Conservation (phyloP, 1,284 basidiomycete species). For the Wallemia hederae region DNA sequence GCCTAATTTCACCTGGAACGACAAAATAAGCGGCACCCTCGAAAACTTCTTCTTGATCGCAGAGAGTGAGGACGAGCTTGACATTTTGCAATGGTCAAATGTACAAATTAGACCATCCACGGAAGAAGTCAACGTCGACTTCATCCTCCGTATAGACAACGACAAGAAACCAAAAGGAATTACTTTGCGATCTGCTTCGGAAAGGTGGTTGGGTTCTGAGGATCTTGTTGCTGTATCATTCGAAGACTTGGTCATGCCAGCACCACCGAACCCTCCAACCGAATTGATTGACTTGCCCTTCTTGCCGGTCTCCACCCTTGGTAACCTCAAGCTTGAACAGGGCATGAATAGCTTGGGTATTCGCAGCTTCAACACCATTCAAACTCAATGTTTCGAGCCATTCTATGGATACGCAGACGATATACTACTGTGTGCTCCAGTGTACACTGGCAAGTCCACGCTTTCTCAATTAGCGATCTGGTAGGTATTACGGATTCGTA, state of each 20-base stretch:
- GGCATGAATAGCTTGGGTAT: slow-evolving; percentile 21
- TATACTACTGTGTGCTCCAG: slow-evolving; percentile 50
- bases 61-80: slow-evolving; percentile 47
- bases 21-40: slow-evolving; percentile 37
- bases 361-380: slow-evolving; percentile 47
- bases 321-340: slow-evolving; percentile 21
- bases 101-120: slow-evolving; percentile 38
- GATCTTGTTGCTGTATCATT: slow-evolving; percentile 36
- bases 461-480: slow-evolving; percentile 39
- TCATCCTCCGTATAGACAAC: slow-evolving; percentile 41
- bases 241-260: slow-evolving; percentile 45
- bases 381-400: slow-evolving; percentile 72
- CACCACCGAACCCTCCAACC: slow-evolving; percentile 30
- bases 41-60: slow-evolving; percentile 95
- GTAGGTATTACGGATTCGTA: slow-evolving; percentile 19
- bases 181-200: slow-evolving; percentile 52
- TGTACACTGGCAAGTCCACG: slow-evolving; percentile 51
- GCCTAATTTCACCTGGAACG: slow-evolving; percentile 57
- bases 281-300: slow-evolving; percentile 54
- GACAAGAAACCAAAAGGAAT: slow-evolving; percentile 29
- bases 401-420: slow-evolving; percentile 39
- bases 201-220: slow-evolving; percentile 81
- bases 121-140: slow-evolving; percentile 32
- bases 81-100: slow-evolving; percentile 57
- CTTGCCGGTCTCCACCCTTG: slow-evolving; percentile 28